Evolutionary conservation across 805 yeast genomes (phyloP).

Genomic region (Metschnikowia orientalis): DNA sequence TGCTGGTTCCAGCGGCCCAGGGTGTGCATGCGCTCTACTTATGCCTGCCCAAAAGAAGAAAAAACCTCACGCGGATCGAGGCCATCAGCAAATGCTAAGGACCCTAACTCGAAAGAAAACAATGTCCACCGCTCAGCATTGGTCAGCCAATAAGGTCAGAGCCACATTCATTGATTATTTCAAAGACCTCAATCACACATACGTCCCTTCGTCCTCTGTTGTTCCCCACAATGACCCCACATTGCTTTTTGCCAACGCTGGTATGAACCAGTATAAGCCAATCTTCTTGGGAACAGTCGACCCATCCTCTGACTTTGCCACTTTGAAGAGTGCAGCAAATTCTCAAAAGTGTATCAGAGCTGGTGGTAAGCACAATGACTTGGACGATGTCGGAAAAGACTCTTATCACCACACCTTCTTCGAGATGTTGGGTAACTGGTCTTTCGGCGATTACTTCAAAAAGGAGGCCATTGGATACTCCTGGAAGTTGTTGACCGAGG

Average conservation of each 20-base stretch:
- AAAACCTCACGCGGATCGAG: constrained; percentile 8
- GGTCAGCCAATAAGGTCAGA: constrained; percentile 61
- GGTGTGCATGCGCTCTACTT: no score
- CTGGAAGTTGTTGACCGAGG: constrained; percentile 87
- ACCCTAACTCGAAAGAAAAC: constrained; percentile 14
- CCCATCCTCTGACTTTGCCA: constrained; percentile 83
- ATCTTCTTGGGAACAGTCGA: constrained; percentile 96
- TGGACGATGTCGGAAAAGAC: constrained; percentile 97
- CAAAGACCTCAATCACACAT: constrained; percentile 63
- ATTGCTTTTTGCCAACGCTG: constrained; percentile 93
- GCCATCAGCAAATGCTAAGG: constrained; percentile 15
- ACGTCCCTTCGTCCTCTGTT: constrained; percentile 89
- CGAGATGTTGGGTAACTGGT: constrained; percentile 99
- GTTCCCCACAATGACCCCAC: constrained; percentile 99
- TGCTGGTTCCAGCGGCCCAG: no score
- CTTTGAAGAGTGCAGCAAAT: constrained; percentile 83
- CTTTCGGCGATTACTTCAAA: constrained; percentile 98
- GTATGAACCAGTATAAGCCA: constrained; percentile 99
- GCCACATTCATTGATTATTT: constrained; percentile 81
- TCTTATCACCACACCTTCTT: constrained; percentile 98
- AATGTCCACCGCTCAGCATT: constrained; percentile 21
- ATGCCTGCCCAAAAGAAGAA: constrained; percentile 3
- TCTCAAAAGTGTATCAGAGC: constrained; percentile 99
- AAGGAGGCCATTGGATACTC: constrained; percentile 84
- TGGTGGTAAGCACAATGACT: constrained; percentile 97